These are phyloP conservation scores for Schizophyllum commune DNA, from an alignment of 1,284 basidiomycete species.

Conservation along the genomic window DNA sequence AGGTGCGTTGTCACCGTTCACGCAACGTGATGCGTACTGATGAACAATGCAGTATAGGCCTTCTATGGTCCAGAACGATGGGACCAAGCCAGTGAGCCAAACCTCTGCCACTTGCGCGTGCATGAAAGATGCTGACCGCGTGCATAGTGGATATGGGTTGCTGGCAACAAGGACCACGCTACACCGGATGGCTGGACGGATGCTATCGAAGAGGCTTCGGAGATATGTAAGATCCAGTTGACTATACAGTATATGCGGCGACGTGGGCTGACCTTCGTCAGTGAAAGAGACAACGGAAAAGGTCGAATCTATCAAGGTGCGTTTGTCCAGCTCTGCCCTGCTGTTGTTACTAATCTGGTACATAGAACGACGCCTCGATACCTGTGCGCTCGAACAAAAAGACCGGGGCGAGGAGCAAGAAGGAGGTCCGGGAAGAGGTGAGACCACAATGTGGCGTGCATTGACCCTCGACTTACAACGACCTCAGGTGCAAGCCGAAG, in stretches of 20 bases:
- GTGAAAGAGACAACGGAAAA: conserved; percentile 50
- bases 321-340: background rate
- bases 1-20: conserved; percentile 22
- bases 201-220: conserved; percentile 40
- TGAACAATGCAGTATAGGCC: conserved; percentile 46
- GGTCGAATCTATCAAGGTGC: conserved; percentile 53
- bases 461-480: background rate
- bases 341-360: background rate
- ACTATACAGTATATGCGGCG: background rate
- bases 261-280: conserved; percentile 18
- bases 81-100: conserved; percentile 54
- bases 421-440: conserved; percentile 63
- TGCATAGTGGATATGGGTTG: conserved; percentile 62
- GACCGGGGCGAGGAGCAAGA: conserved; percentile 62
- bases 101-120: background rate
- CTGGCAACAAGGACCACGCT: conserved; percentile 21
- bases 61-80: conserved; percentile 69
- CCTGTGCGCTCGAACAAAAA: conserved; percentile 63
- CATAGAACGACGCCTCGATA: conserved; percentile 55
- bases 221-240: conserved; percentile 28
- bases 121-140: background rate
- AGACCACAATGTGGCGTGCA: conserved; percentile 7
- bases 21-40: background rate
- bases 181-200: conserved; percentile 19
- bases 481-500: conserved; percentile 49